These are phyloP conservation scores for Podaxis sp. DNA, from an alignment of 768 basidiomycete species.

Conservation along the genomic window DNA sequence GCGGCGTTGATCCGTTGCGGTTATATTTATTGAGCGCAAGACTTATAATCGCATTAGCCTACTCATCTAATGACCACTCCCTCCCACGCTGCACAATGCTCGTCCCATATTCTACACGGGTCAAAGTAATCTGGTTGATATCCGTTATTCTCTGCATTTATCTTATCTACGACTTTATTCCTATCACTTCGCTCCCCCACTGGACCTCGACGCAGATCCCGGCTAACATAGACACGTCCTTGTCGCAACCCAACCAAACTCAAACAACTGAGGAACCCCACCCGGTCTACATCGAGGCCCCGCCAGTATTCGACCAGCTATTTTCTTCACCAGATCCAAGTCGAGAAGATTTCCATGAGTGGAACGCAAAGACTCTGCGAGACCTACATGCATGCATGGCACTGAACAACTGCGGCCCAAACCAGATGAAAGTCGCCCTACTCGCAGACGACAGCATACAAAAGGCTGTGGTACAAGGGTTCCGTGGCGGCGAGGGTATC, in stretches of 20 bases:
- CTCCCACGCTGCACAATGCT: not conserved
- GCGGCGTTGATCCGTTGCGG: not conserved
- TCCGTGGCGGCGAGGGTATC: slow-evolving; percentile 26
- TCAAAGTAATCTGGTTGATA: not conserved
- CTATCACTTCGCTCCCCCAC: not conserved
- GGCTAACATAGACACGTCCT: not conserved
- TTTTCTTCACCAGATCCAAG: slow-evolving; percentile 20
- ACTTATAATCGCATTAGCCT: not conserved
- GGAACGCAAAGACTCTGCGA: slow-evolving; percentile 26
- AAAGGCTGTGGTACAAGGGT: slow-evolving; percentile 19
- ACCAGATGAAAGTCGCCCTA: slow-evolving; percentile 34
- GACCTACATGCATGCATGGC: slow-evolving; percentile 29
- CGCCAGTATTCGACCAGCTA: slow-evolving; percentile 11
- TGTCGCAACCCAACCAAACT: not conserved
- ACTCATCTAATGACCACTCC: not conserved
- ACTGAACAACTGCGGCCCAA: slow-evolving; percentile 27
- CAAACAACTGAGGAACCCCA: too few relatives aligned
- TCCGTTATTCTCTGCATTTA: not conserved
- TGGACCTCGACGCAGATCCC: too few relatives aligned
- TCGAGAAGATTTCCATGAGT: slow-evolving; percentile 26
- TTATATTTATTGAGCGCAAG: not conserved
- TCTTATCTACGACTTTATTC: not conserved
- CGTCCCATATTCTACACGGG: not conserved
- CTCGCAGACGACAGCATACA: slow-evolving; percentile 28
- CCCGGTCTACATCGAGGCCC: slow-evolving; percentile 1